Conservation (phyloP, 352 stramenopile genomes). For the Globisporangium iwayamae region DNA sequence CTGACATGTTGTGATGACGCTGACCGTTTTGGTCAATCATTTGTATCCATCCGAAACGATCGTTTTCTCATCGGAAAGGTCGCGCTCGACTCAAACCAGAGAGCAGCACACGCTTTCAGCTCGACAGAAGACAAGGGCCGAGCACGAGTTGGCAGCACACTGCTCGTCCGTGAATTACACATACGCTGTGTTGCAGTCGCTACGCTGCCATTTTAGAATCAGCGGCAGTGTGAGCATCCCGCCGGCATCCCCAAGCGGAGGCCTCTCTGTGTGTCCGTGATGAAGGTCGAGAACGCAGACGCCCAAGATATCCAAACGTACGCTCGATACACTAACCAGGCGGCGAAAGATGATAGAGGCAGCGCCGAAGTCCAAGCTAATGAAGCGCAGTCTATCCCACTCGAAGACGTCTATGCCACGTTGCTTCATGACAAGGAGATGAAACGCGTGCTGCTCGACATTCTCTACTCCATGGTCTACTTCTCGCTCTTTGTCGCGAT, state of each 20-base stretch:
- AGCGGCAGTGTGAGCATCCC: not conserved
- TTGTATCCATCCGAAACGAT: too few species aligned
- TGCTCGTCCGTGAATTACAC: not conserved
- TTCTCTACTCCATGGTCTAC: conserved; percentile 33
- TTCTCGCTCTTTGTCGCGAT: conserved; percentile 42
- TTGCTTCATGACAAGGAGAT: conserved; percentile 41
- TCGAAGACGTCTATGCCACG: conserved; percentile 25
- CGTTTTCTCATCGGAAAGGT: too few species aligned
- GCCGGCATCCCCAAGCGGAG: too few species aligned
- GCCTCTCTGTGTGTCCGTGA: not conserved
- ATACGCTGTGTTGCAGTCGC: not conserved
- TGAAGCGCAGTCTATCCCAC: conserved; percentile 6
- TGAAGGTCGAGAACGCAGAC: conserved; percentile 10
- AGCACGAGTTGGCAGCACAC: too few species aligned
- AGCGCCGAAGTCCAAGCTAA: too few species aligned
- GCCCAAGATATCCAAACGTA: not conserved
- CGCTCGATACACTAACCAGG: not conserved
- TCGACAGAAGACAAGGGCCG: too few species aligned
- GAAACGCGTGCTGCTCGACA: conserved; percentile 25
- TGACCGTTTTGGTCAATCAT: too few species aligned
- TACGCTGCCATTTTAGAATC: not conserved
- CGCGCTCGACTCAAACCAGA: too few species aligned
- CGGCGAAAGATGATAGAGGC: not conserved
- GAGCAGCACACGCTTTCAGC: not conserved
- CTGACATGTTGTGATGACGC: too few species aligned